Percentiles rank a stretch among this genome's conserved stretches.
phyloP scores from a whole-genome alignment of 768 basidiomycete genomes.

The Tubosaeta sp. region DNA sequence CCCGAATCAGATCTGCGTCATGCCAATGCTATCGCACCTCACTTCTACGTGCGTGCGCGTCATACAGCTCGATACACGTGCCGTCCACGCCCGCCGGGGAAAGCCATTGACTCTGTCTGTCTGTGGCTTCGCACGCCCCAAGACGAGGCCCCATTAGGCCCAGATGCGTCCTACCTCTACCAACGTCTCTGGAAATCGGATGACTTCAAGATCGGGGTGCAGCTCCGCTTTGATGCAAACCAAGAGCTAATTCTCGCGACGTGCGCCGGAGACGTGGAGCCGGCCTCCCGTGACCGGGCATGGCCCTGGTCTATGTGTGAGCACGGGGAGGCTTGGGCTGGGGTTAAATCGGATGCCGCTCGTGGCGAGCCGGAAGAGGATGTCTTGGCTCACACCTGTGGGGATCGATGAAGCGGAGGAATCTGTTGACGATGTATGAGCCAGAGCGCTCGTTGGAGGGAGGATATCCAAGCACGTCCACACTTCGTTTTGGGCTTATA shows the following conservation, averaged over 20 bases:
- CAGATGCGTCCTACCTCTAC: conserved; percentile 43
- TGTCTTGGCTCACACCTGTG: conserved; percentile 9
- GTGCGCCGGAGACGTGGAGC: conserved; percentile 1
- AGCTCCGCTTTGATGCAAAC: conserved; percentile 52
- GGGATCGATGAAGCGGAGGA: conserved; percentile 3
- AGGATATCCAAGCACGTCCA: too few relatives aligned
- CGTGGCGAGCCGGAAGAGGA: conserved; percentile 1
- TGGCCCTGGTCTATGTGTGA: neutral
- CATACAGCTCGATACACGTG: conserved; percentile 53
- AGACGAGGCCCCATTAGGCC: too few relatives aligned
- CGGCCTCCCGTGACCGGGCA: neutral
- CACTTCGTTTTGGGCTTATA: neutral
- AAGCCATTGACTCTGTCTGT: conserved; percentile 58
- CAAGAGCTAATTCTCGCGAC: conserved; percentile 50
- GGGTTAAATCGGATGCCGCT: neutral
- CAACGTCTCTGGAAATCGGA: conserved; percentile 67
- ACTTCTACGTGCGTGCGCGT: neutral
- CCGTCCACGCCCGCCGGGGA: conserved; percentile 51
- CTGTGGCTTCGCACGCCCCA: conserved; percentile 55
- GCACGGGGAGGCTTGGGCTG: neutral
- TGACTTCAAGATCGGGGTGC: conserved; percentile 54
- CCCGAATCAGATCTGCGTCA: neutral
- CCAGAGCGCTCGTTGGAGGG: too few relatives aligned
- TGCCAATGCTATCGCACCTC: too few relatives aligned
- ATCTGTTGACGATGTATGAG: conserved; percentile 10